A percentile compares a stretch with the other conserved stretches of the same genome.
phyloP scores from a whole-genome alignment of 108 stramenopile species.

The Fragilaria radians region DNA sequence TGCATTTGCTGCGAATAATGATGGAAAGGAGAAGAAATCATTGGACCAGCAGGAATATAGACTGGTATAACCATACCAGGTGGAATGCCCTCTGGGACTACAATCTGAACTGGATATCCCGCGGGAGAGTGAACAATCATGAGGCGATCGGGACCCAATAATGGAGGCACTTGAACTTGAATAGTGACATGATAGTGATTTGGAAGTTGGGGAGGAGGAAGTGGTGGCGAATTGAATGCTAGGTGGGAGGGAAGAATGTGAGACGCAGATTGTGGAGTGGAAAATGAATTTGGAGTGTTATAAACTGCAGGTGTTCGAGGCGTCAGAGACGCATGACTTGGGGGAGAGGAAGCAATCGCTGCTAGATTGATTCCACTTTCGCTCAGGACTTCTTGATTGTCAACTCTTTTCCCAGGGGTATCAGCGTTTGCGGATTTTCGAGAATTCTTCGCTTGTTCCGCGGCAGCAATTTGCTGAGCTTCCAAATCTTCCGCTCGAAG shows the following conservation, averaged over 20 bases:
- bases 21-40: too few relatives aligned
- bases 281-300: slow-evolving; percentile 11
- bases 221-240: background rate
- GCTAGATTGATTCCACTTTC: slow-evolving; percentile 1
- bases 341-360: background rate
- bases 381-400: background rate
- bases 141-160: slow-evolving; percentile 40
- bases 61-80: slow-evolving; percentile 67
- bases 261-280: slow-evolving; percentile 9
- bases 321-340: background rate
- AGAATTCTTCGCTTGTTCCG: too few relatives aligned
- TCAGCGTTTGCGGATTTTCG: background rate
- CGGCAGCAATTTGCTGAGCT: too few relatives aligned
- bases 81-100: slow-evolving; percentile 55
- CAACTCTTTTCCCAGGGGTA: background rate
- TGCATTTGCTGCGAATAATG: too few relatives aligned
- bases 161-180: slow-evolving; percentile 56
- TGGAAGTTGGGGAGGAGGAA: slow-evolving; percentile 2
- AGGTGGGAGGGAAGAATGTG: slow-evolving; percentile 3
- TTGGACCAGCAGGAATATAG: slow-evolving; percentile 41
- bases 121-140: slow-evolving; percentile 48
- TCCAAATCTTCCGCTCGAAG: too few relatives aligned
- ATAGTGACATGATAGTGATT: slow-evolving; percentile 33
- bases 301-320: too few relatives aligned
- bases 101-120: slow-evolving; percentile 35